Base-by-base conservation (phyloP, 1,284 basidiomycete species). In the Leucoagaricus sp. region DNA sequence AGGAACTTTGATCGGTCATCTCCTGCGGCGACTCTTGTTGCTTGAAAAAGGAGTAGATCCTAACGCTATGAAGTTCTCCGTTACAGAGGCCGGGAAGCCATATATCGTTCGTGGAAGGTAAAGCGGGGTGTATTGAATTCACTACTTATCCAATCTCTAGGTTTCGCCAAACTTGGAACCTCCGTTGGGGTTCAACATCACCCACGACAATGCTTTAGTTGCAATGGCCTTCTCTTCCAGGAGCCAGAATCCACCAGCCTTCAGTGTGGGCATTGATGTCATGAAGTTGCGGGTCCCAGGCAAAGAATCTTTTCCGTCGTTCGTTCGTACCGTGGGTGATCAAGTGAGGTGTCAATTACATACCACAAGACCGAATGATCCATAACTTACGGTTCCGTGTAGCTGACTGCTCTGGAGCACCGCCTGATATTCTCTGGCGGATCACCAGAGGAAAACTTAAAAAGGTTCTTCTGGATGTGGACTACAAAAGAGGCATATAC, bases 401-500 rank as follows among this genome's bases (percentile, higher is more conserved):
- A 90, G 87, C 73, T 90, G 50, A 87, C 86, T 19, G 60, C 71
- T 7, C 65, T 76, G 28, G 87, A 90, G 66, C 75, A 72, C 55
- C 65, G 63, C 1, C 65, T 75, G 8, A 64, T 87, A 38, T 72
- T 78, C 60, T 61, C 69, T 49, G 64, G 64, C 12, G 58, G 72
- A 59, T 62, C 75, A 59, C 64, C 75, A 59, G 64, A 69, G 40
- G 75, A 85, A 58, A 79, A 75, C 3, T 70, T 89, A 7, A 72
- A 75, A 38, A 75, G 75, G 19, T 87, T 91, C 67, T 91, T 87
- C 66, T 84, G 87, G 74, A 82, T 92, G 58, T 94, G 91, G 91
- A 93, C 91, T 3, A 73, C 91, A 66, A 94, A 94, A 71, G 91
- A 94, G 68, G 89, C 92, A 3, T 94, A 91, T 67, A 90, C 89